A percentile compares a stretch with the other conserved stretches of the same genome.
Evolutionary conservation across 495 filamentous ascomycete genomes (phyloP).

Genomic region (Hypoxylon subgilvum): DNA sequence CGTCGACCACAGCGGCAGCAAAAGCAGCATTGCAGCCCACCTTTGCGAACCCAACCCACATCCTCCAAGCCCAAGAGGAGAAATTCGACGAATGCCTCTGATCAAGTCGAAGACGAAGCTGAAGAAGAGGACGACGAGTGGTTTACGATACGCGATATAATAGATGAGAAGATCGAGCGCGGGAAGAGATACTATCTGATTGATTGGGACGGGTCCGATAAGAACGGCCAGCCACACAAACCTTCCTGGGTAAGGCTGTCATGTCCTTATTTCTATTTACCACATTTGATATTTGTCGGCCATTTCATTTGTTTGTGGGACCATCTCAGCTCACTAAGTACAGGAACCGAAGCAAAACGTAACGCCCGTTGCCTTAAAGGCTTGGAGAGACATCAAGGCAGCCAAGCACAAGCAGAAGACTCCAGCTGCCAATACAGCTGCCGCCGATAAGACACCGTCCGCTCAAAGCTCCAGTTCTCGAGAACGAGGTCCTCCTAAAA

Average conservation of each 20-base stretch:
- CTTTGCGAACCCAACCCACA: not conserved
- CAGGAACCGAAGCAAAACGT: conserved; percentile 50
- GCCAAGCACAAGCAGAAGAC: conserved; percentile 9
- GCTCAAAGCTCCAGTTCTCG: not conserved
- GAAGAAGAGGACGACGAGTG: conserved; percentile 11
- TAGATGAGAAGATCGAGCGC: conserved; percentile 45
- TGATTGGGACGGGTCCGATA: conserved; percentile 50
- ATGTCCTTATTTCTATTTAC: not conserved
- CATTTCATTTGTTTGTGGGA: not conserved
- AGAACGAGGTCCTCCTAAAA: conserved; percentile 3
- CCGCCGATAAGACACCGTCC: not conserved
- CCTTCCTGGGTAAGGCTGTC: conserved; percentile 52
- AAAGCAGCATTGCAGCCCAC: not conserved
- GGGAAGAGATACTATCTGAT: conserved; percentile 44
- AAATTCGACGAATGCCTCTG: conserved; percentile 5
- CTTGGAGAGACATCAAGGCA: conserved; percentile 41
- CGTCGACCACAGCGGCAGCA: no score
- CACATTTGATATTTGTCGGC: not conserved
- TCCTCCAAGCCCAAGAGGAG: conserved; percentile 14
- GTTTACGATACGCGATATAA: conserved; percentile 43
- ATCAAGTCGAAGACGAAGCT: conserved; percentile 1
- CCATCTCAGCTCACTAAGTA: conserved; percentile 6
- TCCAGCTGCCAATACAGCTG: conserved; percentile 4
- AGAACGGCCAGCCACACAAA: conserved; percentile 41
- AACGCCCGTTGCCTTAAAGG: conserved; percentile 37